A percentile compares a stretch with the other conserved stretches of the same genome.
Conservation (phyloP, 345 rosid species). For the Arabidopsis suecica region DNA sequence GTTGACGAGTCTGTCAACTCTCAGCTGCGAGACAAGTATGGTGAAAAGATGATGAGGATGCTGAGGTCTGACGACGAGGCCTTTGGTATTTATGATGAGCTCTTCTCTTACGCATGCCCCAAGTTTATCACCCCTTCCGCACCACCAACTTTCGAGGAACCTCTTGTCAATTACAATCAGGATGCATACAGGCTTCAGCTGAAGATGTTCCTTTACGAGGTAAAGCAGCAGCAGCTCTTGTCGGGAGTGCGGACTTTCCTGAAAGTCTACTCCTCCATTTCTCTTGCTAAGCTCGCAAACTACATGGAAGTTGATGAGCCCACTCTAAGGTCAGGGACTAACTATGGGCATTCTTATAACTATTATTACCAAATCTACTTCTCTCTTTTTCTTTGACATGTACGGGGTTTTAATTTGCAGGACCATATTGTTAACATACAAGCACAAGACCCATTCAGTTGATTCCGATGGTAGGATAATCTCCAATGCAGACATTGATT, state of each 20-base stretch:
- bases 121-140: conserved; percentile 91
- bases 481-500: conserved; percentile 92
- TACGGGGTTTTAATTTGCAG: conserved; percentile 45
- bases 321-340: conserved; percentile 62
- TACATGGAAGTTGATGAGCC: conserved; percentile 97
- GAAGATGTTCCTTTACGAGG: conserved; percentile 94
- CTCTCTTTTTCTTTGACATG: background rate
- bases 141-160: conserved; percentile 92
- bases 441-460: conserved; percentile 97
- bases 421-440: conserved; percentile 90
- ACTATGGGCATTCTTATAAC: background rate
- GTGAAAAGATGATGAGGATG: conserved; percentile 96
- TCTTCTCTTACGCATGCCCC: conserved; percentile 96
- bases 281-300: conserved; percentile 82
- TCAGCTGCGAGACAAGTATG: conserved; percentile 93
- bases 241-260: conserved; percentile 84
- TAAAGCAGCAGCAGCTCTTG: conserved; percentile 90
- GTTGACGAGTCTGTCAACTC: conserved; percentile 89
- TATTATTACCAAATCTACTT: no score
- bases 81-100: conserved; percentile 67
- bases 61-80: conserved; percentile 94
- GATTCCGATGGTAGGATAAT: conserved; percentile 75
- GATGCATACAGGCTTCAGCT: conserved; percentile 96
- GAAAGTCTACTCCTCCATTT: conserved; percentile 85
- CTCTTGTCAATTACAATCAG: conserved; percentile 94